Evolutionary conservation across 495 filamentous ascomycete species (phyloP).

Genomic region (Neurospora tetrasperma): DNA sequence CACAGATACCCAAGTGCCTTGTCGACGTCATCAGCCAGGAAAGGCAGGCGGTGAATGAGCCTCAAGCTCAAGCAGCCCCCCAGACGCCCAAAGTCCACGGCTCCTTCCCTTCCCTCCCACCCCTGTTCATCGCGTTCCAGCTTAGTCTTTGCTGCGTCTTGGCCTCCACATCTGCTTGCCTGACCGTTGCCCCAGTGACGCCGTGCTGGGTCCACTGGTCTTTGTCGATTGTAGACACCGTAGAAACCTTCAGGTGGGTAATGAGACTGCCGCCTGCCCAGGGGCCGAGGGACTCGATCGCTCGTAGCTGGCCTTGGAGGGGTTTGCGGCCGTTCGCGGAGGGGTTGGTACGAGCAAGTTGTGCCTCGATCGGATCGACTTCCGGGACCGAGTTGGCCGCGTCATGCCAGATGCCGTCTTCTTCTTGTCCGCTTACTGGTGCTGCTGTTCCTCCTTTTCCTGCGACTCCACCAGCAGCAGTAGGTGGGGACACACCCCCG

Average conservation of each 20-base stretch:
- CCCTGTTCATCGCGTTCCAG: slow-evolving; percentile 44
- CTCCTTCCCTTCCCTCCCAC: slow-evolving; percentile 34
- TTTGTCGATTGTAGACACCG: slow-evolving; percentile 73
- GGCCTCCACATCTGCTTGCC: slow-evolving; percentile 46
- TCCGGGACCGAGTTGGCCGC: slow-evolving; percentile 40
- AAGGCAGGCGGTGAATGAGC: not conserved
- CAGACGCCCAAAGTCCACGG: slow-evolving; percentile 74
- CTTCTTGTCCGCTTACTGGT: slow-evolving; percentile 3
- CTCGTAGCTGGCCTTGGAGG: slow-evolving; percentile 52
- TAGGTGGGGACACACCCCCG: not conserved
- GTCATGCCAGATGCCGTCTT: slow-evolving; percentile 26
- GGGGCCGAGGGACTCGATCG: slow-evolving; percentile 71
- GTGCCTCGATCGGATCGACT: slow-evolving; percentile 53
- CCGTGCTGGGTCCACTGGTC: slow-evolving; percentile 77
- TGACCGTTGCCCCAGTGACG: slow-evolving; percentile 53
- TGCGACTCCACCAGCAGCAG: slow-evolving; percentile 3
- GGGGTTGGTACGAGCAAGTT: slow-evolving; percentile 25
- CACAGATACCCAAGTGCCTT: not conserved
- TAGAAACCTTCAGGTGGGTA: slow-evolving; percentile 64
- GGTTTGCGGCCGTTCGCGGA: not conserved
- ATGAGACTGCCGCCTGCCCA: slow-evolving; percentile 86
- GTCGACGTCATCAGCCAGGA: not conserved
- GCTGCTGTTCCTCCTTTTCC: not conserved
- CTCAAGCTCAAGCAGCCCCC: slow-evolving; percentile 33
- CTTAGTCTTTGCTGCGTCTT: slow-evolving; percentile 49